Conservation (phyloP, 352 stramenopile genomes). For the Phytophthora sp. region DNA sequence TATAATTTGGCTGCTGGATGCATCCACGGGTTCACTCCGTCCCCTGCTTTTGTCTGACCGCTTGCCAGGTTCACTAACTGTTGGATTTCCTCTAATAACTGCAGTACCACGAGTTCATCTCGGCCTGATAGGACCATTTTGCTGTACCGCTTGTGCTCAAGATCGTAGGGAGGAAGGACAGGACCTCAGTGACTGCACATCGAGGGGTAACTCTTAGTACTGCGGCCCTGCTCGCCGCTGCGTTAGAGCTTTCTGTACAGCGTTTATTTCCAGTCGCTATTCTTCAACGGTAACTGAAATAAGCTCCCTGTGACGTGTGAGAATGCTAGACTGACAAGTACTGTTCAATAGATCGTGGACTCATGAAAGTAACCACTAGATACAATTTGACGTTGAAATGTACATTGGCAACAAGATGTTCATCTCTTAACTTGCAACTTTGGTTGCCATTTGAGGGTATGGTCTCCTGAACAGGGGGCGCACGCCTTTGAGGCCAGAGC, state of each 20-base stretch:
- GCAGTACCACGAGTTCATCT: constrained; percentile 70
- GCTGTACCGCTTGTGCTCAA: constrained; percentile 3
- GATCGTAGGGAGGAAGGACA: constrained; percentile 6
- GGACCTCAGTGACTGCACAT: constrained; percentile 25
- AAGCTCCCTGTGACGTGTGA: neutral
- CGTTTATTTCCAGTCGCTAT: too few species aligned
- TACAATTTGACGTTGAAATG: too few species aligned
- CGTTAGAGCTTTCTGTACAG: too few species aligned
- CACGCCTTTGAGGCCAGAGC: neutral
- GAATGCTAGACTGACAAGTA: neutral
- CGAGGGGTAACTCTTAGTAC: neutral
- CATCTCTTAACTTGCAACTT: neutral
- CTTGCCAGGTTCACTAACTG: constrained; percentile 39
- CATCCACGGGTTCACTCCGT: constrained; percentile 43
- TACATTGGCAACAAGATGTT: constrained; percentile 26
- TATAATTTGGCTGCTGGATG: constrained; percentile 76
- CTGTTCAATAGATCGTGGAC: too few species aligned
- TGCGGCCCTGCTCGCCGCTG: neutral
- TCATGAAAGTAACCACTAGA: too few species aligned
- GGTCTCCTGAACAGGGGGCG: neutral
- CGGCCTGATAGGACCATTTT: constrained; percentile 14
- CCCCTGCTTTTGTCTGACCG: constrained; percentile 15
- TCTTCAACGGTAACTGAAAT: too few species aligned
- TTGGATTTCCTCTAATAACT: constrained; percentile 79
- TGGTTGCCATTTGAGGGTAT: constrained; percentile 7